A percentile compares a stretch with the other conserved stretches of the same genome.
Evolutionary conservation across 176 grass and related monocot genomes (phyloP).

Genomic region (Leersia perrieri): DNA sequence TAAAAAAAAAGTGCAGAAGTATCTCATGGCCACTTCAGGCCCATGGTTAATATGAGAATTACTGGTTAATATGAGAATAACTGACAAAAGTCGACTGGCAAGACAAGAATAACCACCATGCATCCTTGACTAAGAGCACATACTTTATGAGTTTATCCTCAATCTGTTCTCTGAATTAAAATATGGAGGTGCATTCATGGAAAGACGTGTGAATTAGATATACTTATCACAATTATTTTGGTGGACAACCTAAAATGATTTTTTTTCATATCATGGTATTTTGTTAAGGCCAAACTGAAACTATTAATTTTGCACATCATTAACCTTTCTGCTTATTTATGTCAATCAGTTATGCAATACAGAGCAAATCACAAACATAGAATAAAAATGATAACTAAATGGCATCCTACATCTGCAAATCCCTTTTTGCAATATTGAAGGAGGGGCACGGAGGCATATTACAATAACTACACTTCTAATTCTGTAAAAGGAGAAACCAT

Average conservation of each 20-base stretch:
- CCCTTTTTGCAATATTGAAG: background rate
- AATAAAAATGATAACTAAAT: background rate
- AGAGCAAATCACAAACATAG: background rate
- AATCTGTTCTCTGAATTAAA: slow-evolving; percentile 16
- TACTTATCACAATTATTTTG: background rate
- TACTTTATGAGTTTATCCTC: background rate
- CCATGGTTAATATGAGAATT: slow-evolving; percentile 25
- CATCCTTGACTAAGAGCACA: background rate
- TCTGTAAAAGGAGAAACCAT: background rate
- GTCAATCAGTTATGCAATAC: background rate
- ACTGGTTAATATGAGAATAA: slow-evolving; percentile 37
- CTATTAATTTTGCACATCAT: background rate
- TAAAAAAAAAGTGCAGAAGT: too few species aligned
- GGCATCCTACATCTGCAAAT: background rate
- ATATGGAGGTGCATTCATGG: background rate
- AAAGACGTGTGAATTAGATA: background rate
- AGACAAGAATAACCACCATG: background rate
- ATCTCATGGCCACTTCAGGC: background rate
- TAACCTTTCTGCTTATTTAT: background rate
- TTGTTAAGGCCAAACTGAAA: background rate
- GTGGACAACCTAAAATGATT: background rate
- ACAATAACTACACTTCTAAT: background rate
- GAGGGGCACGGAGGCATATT: background rate
- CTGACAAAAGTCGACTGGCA: background rate
- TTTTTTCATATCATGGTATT: background rate